These are phyloP conservation scores for Bipolaris gigantea DNA, from an alignment of 2,329 filamentous ascomycete genomes.

Conservation along the genomic window DNA sequence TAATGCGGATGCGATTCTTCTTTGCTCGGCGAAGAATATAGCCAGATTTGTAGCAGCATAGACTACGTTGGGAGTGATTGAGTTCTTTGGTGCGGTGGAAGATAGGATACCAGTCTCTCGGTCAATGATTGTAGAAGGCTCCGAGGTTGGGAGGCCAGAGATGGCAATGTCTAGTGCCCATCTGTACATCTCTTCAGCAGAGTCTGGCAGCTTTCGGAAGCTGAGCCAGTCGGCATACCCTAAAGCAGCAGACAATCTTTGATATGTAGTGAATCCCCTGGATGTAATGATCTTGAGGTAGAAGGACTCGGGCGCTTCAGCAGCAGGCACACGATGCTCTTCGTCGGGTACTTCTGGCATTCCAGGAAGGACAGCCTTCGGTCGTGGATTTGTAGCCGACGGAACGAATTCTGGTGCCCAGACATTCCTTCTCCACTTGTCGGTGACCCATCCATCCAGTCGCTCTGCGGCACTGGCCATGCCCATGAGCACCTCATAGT, in stretches of 20 bases:
- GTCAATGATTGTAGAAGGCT: conserved; percentile 57
- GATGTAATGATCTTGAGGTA: conserved; percentile 84
- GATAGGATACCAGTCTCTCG: conserved; percentile 62
- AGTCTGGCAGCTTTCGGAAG: conserved; percentile 68
- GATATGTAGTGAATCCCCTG: conserved; percentile 73
- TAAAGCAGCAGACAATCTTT: conserved; percentile 79
- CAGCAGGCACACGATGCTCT: conserved; percentile 73
- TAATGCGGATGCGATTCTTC: conserved; percentile 68
- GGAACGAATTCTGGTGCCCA: conserved; percentile 75
- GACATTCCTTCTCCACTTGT: conserved; percentile 62
- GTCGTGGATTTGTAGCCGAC: conserved; percentile 81
- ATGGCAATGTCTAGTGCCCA: conserved; percentile 77
- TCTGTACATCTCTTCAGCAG: conserved; percentile 71
- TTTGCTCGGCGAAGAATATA: conserved; percentile 72
- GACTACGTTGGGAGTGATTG: conserved; percentile 73
- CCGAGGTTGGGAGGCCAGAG: conserved; percentile 53
- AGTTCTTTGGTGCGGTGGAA: conserved; percentile 52
- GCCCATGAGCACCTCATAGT: conserved; percentile 79
- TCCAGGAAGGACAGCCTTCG: conserved; percentile 69
- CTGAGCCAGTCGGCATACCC: conserved; percentile 85
- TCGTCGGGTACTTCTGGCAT: conserved; percentile 68
- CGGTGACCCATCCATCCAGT: conserved; percentile 75
- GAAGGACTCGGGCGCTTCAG: conserved; percentile 67
- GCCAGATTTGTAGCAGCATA: conserved; percentile 75
- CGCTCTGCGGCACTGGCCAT: conserved; percentile 77